Percentiles rank a stretch among this genome's conserved stretches.
phyloP scores from a whole-genome alignment of 805 yeast species.

The Schizosaccharomyces cryophilus region DNA sequence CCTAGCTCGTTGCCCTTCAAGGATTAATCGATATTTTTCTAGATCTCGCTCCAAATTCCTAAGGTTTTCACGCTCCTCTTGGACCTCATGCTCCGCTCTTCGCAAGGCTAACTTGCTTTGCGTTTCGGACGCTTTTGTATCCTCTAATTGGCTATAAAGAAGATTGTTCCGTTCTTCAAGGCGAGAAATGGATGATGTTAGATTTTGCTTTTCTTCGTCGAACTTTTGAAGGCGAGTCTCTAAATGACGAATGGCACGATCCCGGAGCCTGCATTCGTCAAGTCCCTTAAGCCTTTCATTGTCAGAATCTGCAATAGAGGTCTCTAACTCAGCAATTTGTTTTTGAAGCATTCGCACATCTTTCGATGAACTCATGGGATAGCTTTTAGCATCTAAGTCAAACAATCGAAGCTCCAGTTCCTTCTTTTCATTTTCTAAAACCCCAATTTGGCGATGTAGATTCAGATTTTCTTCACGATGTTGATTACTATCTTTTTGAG shows the following conservation, averaged over 20 bases:
- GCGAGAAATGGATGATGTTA: not conserved
- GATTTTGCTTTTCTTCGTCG: not conserved
- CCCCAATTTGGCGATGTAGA: not conserved
- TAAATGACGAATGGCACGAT: not conserved
- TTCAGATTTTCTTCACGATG: conserved; percentile 1
- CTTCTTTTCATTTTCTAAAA: not conserved
- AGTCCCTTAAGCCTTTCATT: not conserved
- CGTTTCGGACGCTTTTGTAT: not conserved
- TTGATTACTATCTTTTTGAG: not conserved
- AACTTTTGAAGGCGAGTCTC: not conserved
- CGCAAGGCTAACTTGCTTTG: not conserved
- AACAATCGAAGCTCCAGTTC: not conserved
- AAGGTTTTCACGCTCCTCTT: not conserved
- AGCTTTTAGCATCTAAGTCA: not conserved
- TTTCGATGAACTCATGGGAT: not conserved
- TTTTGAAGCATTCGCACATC: not conserved
- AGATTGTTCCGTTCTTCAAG: not conserved
- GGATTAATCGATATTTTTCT: not conserved
- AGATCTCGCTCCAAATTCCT: not conserved
- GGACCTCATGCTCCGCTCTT: not conserved
- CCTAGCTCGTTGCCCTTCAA: not conserved
- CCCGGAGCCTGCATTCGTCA: not conserved
- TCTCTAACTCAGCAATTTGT: not conserved
- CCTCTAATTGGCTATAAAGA: not conserved
- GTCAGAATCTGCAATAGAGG: not conserved